Evolutionary conservation across 345 rosid species (phyloP).

Genomic region (Ailanthus altissimus): DNA sequence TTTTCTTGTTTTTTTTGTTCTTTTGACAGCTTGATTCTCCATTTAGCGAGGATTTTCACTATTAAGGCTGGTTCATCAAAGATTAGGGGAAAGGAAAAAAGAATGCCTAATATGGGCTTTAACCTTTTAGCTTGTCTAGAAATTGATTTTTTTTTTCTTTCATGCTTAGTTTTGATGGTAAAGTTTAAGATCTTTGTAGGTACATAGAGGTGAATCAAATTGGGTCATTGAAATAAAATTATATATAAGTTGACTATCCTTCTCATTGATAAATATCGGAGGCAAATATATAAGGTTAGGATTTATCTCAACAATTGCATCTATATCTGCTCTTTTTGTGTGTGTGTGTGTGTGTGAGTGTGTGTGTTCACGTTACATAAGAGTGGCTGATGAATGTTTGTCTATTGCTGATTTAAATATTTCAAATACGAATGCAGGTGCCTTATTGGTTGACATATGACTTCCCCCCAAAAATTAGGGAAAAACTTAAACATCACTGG

Average conservation of each 20-base stretch:
- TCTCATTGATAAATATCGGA: not conserved
- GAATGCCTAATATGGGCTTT: not conserved
- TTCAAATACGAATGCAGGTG: slow-evolving; percentile 38
- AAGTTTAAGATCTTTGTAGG: slow-evolving; percentile 1
- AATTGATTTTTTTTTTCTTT: not conserved
- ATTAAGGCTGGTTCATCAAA: not conserved
- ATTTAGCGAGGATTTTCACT: not conserved
- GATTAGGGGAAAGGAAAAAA: not conserved
- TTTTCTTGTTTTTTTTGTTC: too few species aligned
- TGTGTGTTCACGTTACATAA: not conserved
- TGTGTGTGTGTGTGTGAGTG: not conserved
- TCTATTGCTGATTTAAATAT: not conserved
- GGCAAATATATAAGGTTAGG: not conserved
- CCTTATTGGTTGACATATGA: slow-evolving; percentile 91
- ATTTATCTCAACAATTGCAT: not conserved
- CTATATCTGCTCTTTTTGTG: not conserved
- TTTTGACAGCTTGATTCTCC: not conserved
- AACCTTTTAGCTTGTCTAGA: not conserved
- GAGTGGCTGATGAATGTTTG: not conserved
- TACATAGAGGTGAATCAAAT: not conserved
- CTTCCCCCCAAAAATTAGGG: slow-evolving; percentile 88
- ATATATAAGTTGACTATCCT: not conserved
- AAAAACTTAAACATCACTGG: slow-evolving; percentile 77
- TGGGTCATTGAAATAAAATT: not conserved
- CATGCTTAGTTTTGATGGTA: not conserved